Conservation (phyloP, 139 green algal species). For the Spirogloea muscicola region DNA sequence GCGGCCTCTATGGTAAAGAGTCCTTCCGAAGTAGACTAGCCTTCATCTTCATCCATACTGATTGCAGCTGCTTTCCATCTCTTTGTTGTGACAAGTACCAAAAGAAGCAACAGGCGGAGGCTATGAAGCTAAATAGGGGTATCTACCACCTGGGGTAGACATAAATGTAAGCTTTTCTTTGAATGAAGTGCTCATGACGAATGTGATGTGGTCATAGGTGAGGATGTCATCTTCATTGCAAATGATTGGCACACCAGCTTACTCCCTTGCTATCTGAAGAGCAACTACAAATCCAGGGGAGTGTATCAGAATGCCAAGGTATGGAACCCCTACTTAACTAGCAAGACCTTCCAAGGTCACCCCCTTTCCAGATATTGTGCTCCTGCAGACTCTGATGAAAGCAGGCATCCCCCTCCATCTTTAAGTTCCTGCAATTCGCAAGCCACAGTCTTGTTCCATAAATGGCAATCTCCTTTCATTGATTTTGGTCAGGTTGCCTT, state of each 20-base stretch:
- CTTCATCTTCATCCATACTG: background rate
- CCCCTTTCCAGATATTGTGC: background rate
- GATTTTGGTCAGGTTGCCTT: constrained; percentile 57
- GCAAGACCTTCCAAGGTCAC: background rate
- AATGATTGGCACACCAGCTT: constrained; percentile 91
- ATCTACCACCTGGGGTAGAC: background rate
- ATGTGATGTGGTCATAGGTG: constrained; percentile 47
- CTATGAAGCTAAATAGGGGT: background rate
- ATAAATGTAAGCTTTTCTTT: background rate
- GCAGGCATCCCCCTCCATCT: too few relatives aligned
- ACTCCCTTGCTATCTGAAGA: constrained; percentile 87
- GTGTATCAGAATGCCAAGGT: constrained; percentile 46
- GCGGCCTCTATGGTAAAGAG: constrained; percentile 36
- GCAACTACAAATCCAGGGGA: constrained; percentile 47
- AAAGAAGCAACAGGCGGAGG: background rate
- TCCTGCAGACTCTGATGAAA: too few relatives aligned
- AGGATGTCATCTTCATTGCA: constrained; percentile 87
- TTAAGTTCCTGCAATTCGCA: too few relatives aligned
- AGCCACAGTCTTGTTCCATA: too few relatives aligned
- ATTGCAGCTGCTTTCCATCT: background rate
- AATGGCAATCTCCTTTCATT: background rate
- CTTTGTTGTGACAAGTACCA: background rate
- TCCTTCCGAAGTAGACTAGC: background rate
- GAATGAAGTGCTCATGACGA: background rate
- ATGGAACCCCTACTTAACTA: too few relatives aligned